Evolutionary conservation across 2,329 filamentous ascomycete species (phyloP), one percentile per base, ranked within the genome.

Genomic region (Torrubiella hemipterigena): DNA sequence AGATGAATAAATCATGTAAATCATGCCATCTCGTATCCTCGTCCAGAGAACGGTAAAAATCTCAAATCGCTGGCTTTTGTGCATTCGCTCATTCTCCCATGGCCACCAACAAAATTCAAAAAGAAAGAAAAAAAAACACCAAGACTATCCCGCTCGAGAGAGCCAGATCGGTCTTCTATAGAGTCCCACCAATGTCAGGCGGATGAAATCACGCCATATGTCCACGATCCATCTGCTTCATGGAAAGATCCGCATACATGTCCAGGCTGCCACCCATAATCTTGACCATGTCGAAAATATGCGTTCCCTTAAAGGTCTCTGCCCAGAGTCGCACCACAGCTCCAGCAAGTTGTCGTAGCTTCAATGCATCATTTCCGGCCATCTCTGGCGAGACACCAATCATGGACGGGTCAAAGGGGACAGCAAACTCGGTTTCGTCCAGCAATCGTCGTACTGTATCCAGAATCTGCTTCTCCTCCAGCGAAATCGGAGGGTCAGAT

Each of bases 381-480:
- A 59, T 50, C 28, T 69, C 65, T 38, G 56, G 54, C 48, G 39
- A 58, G 39, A 42, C 58, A 47, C 56, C 62, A 0, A 62, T 56
- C 12, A 73, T 53, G 3, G 67, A 70, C 4, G 69, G 67, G 30
- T 75, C 70, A 26, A 73, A 64, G 2, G 70, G 68, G 4, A 74
- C 68, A 6, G 70, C 69, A 39, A 74, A 75, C 41, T 75, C 70
- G 1, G 71, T 75, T 49, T 77, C 72, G 40, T 74, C 68, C 9
- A 77, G 54, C 61, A 76, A 71, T 16, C 65, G 61, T 12, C 68
- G 61, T 14, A 76, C 56, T 46, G 65, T 73, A 30, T 70, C 64
- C 18, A 76, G 54, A 4, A 77, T 53, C 29, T 58, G 63, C 42
- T 58, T 64, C 43, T 76, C 71, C 14, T 75, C 71, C 0, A 50